phyloP scores from a whole-genome alignment of 208 protist species.

The Trypanosoma cruzi region DNA sequence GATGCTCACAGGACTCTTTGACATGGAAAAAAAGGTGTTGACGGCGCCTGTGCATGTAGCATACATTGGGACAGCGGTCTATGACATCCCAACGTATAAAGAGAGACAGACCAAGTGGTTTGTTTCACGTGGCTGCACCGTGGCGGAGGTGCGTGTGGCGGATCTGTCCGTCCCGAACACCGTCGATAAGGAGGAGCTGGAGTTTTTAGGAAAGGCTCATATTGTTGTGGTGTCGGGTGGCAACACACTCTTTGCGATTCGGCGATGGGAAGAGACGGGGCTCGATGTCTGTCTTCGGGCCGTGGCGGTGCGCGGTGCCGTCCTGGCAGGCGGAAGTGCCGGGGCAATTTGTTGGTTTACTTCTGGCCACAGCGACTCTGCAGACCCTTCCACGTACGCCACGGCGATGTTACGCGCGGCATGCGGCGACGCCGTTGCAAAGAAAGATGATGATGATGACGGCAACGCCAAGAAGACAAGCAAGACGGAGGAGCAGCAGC shows the following conservation, averaged over 20 bases:
- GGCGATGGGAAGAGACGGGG: constrained; percentile 87
- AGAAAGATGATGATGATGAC: not conserved
- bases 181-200: constrained; percentile 32
- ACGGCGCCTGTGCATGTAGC: constrained; percentile 48
- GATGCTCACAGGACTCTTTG: constrained; percentile 40
- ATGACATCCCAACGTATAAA: constrained; percentile 65
- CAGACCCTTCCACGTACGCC: constrained; percentile 78
- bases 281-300: constrained; percentile 55
- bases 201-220: constrained; percentile 50
- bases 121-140: constrained; percentile 46
- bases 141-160: constrained; percentile 56
- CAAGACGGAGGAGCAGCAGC: not conserved
- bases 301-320: constrained; percentile 35
- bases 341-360: constrained; percentile 93
- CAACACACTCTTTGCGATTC: constrained; percentile 91
- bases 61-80: constrained; percentile 90
- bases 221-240: constrained; percentile 85
- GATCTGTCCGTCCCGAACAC: constrained; percentile 41
- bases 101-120: constrained; percentile 51
- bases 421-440: not conserved
- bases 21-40: constrained; percentile 6
- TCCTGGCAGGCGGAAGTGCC: constrained; percentile 87
- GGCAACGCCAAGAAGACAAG: not conserved
- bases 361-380: constrained; percentile 88
- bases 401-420: constrained; percentile 43